Conservation (phyloP, 78 protist genomes). For the Carpediemonas membranifera region DNA sequence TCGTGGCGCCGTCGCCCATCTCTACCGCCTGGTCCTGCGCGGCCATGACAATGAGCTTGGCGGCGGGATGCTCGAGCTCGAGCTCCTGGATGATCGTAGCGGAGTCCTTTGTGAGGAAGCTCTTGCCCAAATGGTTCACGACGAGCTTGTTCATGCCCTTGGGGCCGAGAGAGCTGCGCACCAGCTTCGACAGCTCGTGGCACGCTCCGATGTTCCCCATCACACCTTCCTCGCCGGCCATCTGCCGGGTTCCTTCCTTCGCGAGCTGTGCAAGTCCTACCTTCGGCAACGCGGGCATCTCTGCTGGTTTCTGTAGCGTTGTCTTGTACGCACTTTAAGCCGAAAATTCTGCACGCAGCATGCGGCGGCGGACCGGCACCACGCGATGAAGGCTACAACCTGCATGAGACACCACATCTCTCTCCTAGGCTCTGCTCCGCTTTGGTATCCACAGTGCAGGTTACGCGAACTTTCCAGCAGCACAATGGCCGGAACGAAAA, state of each 20-base stretch:
- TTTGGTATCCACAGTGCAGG: no score
- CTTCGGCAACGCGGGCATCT: no score
- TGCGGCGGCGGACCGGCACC: no score
- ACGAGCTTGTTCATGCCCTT: no score
- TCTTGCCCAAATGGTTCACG: slow-evolving; percentile 86
- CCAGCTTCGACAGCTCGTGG: neutral
- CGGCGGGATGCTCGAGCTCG: slow-evolving; percentile 95
- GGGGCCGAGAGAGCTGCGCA: neutral
- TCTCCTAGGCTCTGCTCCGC: no score
- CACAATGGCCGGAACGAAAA: no score
- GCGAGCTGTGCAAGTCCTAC: neutral
- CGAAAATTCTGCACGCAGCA: no score
- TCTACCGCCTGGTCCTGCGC: slow-evolving; percentile 83
- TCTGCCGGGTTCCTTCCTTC: neutral
- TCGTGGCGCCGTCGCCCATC: slow-evolving; percentile 92
- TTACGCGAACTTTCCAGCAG: no score
- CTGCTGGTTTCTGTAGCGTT: no score
- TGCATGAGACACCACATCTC: no score
- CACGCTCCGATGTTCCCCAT: neutral
- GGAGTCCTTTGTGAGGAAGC: slow-evolving; percentile 94
- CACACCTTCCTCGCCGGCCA: neutral
- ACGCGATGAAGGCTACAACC: no score
- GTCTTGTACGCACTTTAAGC: no score
- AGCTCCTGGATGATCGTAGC: slow-evolving; percentile 92
- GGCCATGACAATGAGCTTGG: slow-evolving; percentile 85